These are phyloP conservation scores for Verticillium longisporum DNA, from an alignment of 2,329 filamentous ascomycete species.

Conservation along the genomic window DNA sequence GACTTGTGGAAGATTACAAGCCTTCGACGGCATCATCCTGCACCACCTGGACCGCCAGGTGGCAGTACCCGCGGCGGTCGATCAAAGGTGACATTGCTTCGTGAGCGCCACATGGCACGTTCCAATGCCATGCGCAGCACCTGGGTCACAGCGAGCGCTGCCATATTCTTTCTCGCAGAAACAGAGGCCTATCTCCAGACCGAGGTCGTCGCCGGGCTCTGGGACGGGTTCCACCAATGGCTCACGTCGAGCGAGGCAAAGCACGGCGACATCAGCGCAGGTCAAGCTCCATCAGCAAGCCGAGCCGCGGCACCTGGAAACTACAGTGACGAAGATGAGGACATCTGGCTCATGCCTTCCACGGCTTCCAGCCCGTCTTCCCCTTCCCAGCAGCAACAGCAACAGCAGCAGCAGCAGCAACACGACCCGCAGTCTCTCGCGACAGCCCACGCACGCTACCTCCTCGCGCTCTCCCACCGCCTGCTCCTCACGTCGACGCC, in stretches of 20 bases:
- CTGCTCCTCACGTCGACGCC: constrained; percentile 58
- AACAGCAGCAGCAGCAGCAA: constrained; percentile 28
- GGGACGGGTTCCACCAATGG: constrained; percentile 75
- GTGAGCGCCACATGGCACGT: constrained; percentile 57
- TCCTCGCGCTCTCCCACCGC: constrained; percentile 58
- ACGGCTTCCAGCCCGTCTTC: constrained; percentile 12
- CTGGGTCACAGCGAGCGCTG: constrained; percentile 85
- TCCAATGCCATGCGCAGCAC: constrained; percentile 66
- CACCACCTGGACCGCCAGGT: constrained; percentile 58
- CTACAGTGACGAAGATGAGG: constrained; percentile 24
- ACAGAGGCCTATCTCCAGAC: constrained; percentile 84
- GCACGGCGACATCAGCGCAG: not conserved
- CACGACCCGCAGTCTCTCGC: constrained; percentile 84
- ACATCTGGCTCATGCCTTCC: constrained; percentile 33
- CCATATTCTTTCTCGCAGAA: constrained; percentile 84
- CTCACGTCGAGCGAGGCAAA: constrained; percentile 41
- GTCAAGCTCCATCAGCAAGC: not conserved
- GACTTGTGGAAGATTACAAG: constrained; percentile 81
- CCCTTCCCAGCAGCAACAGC: constrained; percentile 13
- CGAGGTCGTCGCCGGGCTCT: constrained; percentile 76
- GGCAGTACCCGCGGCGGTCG: constrained; percentile 56
- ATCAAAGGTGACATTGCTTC: constrained; percentile 52
- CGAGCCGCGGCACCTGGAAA: not conserved
- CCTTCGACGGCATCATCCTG: constrained; percentile 69
- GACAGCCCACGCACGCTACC: constrained; percentile 70